These are phyloP conservation scores for Pelargonium myrrhifolium DNA, from an alignment of 441 rosid genomes.

Conservation along the genomic window DNA sequence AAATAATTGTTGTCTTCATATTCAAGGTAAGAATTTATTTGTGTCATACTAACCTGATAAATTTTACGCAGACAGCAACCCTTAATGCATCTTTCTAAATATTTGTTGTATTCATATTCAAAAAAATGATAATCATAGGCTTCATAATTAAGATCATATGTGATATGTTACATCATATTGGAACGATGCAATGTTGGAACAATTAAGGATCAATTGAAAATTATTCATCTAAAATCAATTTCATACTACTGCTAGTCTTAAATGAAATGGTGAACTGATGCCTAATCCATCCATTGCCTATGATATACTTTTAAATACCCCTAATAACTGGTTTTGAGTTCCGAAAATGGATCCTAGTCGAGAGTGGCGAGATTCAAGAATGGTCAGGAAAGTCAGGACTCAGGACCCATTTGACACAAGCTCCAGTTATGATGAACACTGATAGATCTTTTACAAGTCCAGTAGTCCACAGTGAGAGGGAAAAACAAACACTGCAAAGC, in stretches of 20 bases:
- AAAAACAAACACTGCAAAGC: neutral
- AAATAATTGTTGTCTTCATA: too few relatives aligned
- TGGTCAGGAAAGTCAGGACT: neutral
- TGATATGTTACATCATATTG: neutral
- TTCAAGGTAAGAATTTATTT: too few relatives aligned
- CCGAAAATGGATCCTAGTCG: neutral
- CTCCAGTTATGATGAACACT: slow-evolving; percentile 2
- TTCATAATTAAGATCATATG: neutral
- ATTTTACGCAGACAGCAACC: too few relatives aligned
- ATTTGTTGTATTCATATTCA: neutral
- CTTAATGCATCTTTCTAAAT: too few relatives aligned
- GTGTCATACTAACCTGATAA: too few relatives aligned
- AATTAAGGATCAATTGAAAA: neutral
- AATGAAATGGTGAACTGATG: too few relatives aligned
- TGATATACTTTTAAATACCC: neutral
- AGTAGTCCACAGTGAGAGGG: neutral
- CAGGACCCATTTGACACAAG: neutral
- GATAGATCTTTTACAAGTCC: neutral
- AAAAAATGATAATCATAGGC: neutral
- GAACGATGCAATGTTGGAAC: neutral
- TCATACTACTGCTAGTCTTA: too few relatives aligned
- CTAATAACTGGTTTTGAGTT: neutral
- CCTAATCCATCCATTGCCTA: too few relatives aligned
- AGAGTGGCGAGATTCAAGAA: too few relatives aligned
- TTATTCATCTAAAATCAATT: too few relatives aligned